Base-by-base conservation (phyloP, 352 stramenopile species). In the Globisporangium nunn region DNA sequence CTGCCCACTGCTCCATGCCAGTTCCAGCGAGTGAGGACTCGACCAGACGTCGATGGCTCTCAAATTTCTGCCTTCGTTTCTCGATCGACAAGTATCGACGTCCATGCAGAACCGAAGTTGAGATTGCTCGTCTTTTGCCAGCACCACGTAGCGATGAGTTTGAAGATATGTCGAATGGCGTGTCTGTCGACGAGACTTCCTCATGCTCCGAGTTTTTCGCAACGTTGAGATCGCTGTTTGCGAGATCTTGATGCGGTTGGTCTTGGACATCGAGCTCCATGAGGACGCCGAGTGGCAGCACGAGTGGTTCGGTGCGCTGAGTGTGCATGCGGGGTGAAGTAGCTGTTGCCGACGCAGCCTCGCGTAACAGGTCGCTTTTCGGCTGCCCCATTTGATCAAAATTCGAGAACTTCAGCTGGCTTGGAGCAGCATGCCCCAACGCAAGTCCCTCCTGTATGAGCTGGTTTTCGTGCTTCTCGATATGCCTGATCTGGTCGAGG, bases 21-120 rank as follows among this genome's bases (percentile, higher is more conserved):
- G 76, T 80, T 6, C 75, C 68, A 30, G 73, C 59, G 3, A 88
- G 52, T 3, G 78, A 85, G 28, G 78, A 65, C 47, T 88, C 78
- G 1, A 75, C 78, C 30, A 88, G 62, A 40, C 61, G 63, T 17
- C 76, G 72, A 50, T 88, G 72, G 28, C 75, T 73, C 31, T 72
- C 43, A 50, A 86, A 88, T 45, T 81, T 73, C 17, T 60, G 61
- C 29, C 68, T 59, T 35, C 59, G 71, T 29, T 81, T 85, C 50
- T 88, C 76, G 15, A 88, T 81, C 11, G 30, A 12, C 12, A 57
- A 4, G 15, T 55, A 64, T n/a, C 54, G 47, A 0, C 12, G 46
- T 28, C 63, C 61, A 6, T 63, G 53, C 7, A 70, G 54, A 14
- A 70, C 51, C 2, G 47, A 58, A 4, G 54, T 59, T 4, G 56